phyloP scores from a whole-genome alignment of 805 yeast species.

The Zygotorulaspora sp. region DNA sequence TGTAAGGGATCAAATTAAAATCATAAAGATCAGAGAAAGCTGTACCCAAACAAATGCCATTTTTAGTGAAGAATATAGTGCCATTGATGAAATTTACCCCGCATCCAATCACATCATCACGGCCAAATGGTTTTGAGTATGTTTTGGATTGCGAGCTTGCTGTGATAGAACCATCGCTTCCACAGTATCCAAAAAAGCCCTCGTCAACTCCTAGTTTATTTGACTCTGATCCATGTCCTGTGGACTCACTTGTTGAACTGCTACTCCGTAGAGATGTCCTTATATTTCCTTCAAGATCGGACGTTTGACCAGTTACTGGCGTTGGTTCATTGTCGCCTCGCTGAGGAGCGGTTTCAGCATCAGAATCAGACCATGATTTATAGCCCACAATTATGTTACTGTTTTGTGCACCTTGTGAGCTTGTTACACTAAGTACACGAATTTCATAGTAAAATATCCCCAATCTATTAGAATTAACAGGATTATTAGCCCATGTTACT shows the following conservation, averaged over 20 bases:
- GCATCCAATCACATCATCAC: conserved; percentile 71
- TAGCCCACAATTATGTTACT: conserved; percentile 31
- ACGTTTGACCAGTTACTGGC: conserved; percentile 5
- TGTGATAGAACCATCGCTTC: conserved; percentile 30
- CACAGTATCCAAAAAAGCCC: conserved; percentile 30
- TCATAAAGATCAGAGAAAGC: conserved; percentile 47
- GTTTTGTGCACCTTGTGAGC: conserved; percentile 26
- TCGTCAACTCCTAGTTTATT: conserved; percentile 18
- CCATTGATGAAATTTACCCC: conserved; percentile 68
- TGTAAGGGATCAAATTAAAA: conserved; percentile 43
- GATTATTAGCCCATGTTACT: conserved; percentile 29
- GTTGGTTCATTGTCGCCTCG: conserved; percentile 11
- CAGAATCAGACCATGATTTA: conserved; percentile 17
- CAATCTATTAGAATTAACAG: conserved; percentile 20
- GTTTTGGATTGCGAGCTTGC: conserved; percentile 21
- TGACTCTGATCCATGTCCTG: conserved; percentile 7
- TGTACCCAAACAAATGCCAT: conserved; percentile 61
- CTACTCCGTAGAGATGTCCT: conserved; percentile 15
- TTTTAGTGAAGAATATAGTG: conserved; percentile 70
- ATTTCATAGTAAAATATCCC: conserved; percentile 33
- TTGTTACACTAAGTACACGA: conserved; percentile 24
- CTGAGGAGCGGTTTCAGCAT: conserved; percentile 5
- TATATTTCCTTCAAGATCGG: conserved; percentile 10
- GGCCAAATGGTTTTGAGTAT: conserved; percentile 39
- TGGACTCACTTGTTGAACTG: conserved; percentile 9